phyloP scores from a whole-genome alignment of 2,329 filamentous ascomycete species.

The Diaporthe batatas region DNA sequence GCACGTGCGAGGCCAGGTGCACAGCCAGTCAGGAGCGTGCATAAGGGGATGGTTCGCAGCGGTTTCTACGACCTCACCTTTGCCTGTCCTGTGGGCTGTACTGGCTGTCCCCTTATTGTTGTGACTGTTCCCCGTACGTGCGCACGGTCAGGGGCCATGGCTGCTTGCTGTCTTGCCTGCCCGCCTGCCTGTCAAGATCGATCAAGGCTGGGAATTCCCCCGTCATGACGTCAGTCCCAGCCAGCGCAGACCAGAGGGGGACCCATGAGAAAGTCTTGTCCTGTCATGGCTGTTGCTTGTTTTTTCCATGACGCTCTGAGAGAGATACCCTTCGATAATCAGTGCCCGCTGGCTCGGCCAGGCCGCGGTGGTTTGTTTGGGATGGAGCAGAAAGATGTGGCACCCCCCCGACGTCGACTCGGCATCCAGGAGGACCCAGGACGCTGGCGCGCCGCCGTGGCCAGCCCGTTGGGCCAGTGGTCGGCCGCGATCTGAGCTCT shows the following conservation, averaged over 20 bases:
- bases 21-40: slow-evolving; percentile 27
- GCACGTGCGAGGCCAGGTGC: slow-evolving; percentile 4
- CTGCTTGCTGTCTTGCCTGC: neutral
- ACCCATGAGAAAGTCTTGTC: neutral
- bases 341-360: slow-evolving; percentile 1
- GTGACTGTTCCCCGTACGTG: neutral
- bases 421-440: slow-evolving; percentile 8
- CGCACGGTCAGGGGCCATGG: slow-evolving; percentile 4
- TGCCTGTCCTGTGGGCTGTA: neutral
- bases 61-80: slow-evolving; percentile 16
- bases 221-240: slow-evolving; percentile 37
- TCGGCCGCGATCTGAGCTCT: slow-evolving; percentile 21
- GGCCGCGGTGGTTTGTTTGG: neutral
- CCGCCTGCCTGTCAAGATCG: neutral
- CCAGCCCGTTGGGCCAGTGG: neutral
- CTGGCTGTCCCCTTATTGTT: too few relatives aligned
- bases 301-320: neutral
- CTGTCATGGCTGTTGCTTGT: slow-evolving; percentile 10
- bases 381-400: slow-evolving; percentile 5
- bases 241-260: neutral
- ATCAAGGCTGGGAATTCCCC: slow-evolving; percentile 6
- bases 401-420: neutral
- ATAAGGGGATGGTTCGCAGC: slow-evolving; percentile 14
- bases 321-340: too few relatives aligned
- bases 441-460: slow-evolving; percentile 14